A percentile compares a stretch with the other conserved stretches of the same genome.
These are phyloP conservation scores for Coleophoma eucalyptorum DNA, from an alignment of 2,329 filamentous ascomycete species.

Conservation along the genomic window DNA sequence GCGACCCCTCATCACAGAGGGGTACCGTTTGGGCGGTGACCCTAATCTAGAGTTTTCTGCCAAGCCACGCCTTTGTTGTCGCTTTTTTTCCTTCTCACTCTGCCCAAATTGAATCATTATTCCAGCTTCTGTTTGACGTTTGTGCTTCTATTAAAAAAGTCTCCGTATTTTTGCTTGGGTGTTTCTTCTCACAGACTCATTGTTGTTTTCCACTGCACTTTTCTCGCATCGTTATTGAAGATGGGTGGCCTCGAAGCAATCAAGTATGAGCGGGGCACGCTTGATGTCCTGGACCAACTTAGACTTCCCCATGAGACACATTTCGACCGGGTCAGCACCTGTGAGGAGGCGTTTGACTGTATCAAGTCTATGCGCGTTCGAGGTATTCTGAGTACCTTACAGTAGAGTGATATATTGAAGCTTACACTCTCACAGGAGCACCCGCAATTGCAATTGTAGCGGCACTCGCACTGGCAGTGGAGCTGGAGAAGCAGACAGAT, in stretches of 20 bases:
- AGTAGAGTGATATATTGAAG: slow-evolving; percentile 1
- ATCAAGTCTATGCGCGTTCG: slow-evolving; percentile 78
- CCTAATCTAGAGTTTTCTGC: no score
- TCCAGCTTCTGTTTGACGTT: no score
- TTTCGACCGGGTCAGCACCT: slow-evolving; percentile 68
- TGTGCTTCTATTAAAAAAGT: no score
- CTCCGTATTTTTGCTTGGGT: no score
- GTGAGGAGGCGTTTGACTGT: slow-evolving; percentile 75
- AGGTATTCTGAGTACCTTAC: slow-evolving; percentile 32
- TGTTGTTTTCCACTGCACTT: neutral
- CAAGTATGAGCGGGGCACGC: slow-evolving; percentile 66
- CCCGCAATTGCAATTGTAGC: slow-evolving; percentile 99
- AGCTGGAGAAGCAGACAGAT: slow-evolving; percentile 59
- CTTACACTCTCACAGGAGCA: slow-evolving; percentile 50
- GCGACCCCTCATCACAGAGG: no score
- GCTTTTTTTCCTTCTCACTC: no score
- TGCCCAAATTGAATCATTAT: no score
- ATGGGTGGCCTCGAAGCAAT: slow-evolving; percentile 64
- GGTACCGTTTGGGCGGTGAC: no score
- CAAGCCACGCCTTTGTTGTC: no score
- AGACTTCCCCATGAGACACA: slow-evolving; percentile 75
- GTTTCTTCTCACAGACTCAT: neutral
- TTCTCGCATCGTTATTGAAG: neutral
- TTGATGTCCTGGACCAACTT: slow-evolving; percentile 82
- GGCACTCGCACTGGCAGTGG: slow-evolving; percentile 80